A percentile compares a stretch with the other conserved stretches of the same genome.
These are phyloP conservation scores for Prorocentrum cordatum DNA, from an alignment of 169 alveolate genomes.

Conservation along the genomic window DNA sequence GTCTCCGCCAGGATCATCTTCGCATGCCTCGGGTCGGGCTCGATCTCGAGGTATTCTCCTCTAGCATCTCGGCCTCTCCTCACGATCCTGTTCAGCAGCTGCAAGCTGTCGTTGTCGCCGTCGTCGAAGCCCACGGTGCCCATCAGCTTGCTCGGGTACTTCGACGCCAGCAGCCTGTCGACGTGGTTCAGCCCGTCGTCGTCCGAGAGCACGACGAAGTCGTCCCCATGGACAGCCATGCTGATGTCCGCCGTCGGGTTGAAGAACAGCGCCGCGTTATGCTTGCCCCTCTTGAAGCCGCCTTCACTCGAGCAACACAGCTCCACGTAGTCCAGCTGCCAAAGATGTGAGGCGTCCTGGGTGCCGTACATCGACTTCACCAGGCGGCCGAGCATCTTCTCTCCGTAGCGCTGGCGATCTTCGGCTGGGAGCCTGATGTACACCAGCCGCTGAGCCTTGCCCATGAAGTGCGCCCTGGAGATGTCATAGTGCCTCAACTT, in stretches of 20 bases:
- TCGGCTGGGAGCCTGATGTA: not conserved
- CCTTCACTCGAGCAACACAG: not conserved
- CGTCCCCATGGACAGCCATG: not conserved
- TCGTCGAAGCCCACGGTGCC: not conserved
- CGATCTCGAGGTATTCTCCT: not conserved
- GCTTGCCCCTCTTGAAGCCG: not conserved
- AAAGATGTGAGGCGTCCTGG: not conserved
- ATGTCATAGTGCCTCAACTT: not conserved
- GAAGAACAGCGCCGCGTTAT: not conserved
- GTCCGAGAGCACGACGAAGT: not conserved
- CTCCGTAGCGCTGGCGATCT: not conserved
- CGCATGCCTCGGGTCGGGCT: not conserved
- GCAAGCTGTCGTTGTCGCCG: not conserved
- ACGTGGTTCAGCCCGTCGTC: not conserved
- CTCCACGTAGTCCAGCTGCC: not conserved
- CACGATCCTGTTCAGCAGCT: not conserved
- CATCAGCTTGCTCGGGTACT: not conserved
- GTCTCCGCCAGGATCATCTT: not conserved
- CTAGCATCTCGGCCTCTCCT: not conserved
- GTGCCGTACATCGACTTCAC: not conserved
- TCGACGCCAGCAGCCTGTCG: not conserved
- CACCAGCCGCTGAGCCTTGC: not conserved
- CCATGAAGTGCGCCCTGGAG: not conserved
- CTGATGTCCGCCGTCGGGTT: not conserved
- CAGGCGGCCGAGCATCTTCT: not conserved